Evolutionary conservation across 805 yeast species (phyloP), one percentile per base, ranked within the genome.

Genomic region (Priceomyces carsonii): DNA sequence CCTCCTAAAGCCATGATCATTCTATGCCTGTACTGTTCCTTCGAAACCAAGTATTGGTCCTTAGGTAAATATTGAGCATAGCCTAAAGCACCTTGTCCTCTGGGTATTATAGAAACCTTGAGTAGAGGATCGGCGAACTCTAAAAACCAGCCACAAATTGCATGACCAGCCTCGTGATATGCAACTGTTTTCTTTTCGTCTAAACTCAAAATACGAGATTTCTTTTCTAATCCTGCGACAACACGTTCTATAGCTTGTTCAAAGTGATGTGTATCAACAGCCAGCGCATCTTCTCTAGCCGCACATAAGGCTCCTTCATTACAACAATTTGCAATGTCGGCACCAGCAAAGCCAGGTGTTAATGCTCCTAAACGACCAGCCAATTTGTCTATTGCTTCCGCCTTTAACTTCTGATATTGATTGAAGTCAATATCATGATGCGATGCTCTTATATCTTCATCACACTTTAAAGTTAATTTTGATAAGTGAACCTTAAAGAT

Each of bases 1-100:
- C 97, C 97, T 40, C 96, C 97, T 21, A 90, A 65, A 0, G 96
- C 82, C 91, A 90, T 90, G n/a, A 85, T 80, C 89, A 90, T 89
- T 45, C 95, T 72, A 60, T 90, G 91, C 47, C 63, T 61, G 50
- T 85, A 77, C 56, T 90, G 93, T 51, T 82, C 82, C 30, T 81
- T 79, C 19, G 88, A 77, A 38, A 85, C 73, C 49, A 89, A 72
- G 46, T 85, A 86, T 50, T 83, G 84, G 59, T 90, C 97, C 18
- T 89, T 86, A 12, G 97, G 97, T 43, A 90, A 70, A 54, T 89
- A 86, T 61, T 90, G 96, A 3, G 97, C 96, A 59, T 90, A 89
- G n/a, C 97, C 97, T 37, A 89, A 69, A 9, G 96, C 95, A 33
- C 95, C 96, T 60, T 85, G 86, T 15, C 96, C 96, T 61, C 95